phyloP scores from a whole-genome alignment of 2,329 filamentous ascomycete species.

The Canariomyces notabilis region DNA sequence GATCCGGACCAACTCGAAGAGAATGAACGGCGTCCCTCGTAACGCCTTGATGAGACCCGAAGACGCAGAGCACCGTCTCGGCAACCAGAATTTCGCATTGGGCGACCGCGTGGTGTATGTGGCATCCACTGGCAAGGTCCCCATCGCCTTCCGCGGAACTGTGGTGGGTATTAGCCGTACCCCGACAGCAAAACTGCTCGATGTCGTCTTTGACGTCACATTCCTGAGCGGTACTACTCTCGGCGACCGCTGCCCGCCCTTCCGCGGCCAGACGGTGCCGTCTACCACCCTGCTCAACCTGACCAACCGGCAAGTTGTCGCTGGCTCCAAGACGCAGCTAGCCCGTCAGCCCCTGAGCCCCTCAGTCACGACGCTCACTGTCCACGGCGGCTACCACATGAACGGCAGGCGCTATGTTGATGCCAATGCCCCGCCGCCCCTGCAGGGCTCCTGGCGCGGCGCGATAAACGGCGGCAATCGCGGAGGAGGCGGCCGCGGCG shows the following conservation, averaged over 20 bases:
- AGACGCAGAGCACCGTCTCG: constrained; percentile 89
- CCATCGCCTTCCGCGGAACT: constrained; percentile 85
- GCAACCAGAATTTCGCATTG: constrained; percentile 74
- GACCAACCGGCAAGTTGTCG: constrained; percentile 73
- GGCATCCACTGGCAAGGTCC: constrained; percentile 87
- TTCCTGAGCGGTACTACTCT: constrained; percentile 98
- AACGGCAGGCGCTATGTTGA: constrained; percentile 60
- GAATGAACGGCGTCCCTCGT: constrained; percentile 75
- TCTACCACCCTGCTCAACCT: constrained; percentile 86
- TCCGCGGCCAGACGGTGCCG: constrained; percentile 89
- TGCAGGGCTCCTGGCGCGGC: constrained; percentile 54
- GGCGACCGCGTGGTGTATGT: constrained; percentile 93
- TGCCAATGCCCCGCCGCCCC: constrained; percentile 48
- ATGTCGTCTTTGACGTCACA: constrained; percentile 87
- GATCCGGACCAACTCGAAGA: constrained; percentile 56
- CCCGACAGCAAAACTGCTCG: constrained; percentile 72
- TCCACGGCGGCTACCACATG: constrained; percentile 47
- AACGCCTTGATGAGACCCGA: constrained; percentile 86
- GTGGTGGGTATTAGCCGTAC: constrained; percentile 93
- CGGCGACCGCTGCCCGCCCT: constrained; percentile 82
- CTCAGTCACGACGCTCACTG: constrained; percentile 46
- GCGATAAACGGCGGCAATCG: constrained; percentile 45
- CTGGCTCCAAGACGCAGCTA: constrained; percentile 54
- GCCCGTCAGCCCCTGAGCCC: constrained; percentile 47
- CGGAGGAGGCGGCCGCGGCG: constrained; percentile 37